A percentile compares a stretch with the other conserved stretches of the same genome.
Conservation (phyloP, 2,329 filamentous ascomycete species). For the Xylariaceae sp. region DNA sequence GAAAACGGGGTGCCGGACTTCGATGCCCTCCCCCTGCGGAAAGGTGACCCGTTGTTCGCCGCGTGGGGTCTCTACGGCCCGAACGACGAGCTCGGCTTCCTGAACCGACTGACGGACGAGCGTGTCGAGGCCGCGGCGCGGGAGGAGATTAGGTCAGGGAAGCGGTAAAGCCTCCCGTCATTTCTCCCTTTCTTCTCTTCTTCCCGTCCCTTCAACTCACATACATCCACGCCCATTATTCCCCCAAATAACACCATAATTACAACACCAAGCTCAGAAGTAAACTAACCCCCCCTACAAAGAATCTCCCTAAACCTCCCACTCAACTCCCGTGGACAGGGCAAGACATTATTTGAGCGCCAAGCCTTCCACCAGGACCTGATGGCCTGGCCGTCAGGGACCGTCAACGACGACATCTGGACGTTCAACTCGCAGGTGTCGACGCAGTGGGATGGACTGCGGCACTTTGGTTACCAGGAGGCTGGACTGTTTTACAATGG, state of each 20-base stretch:
- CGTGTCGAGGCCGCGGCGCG: constrained; percentile 46
- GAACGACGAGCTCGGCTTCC: constrained; percentile 52
- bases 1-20: constrained; percentile 42
- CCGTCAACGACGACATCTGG: constrained; percentile 57
- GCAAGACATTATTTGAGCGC: constrained; percentile 49
- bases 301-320: constrained; percentile 57
- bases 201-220: too few relatives aligned
- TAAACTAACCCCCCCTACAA: background rate
- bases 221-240: too few relatives aligned
- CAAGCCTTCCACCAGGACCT: constrained; percentile 50
- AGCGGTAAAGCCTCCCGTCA: constrained; percentile 31
- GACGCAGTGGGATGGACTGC: constrained; percentile 53
- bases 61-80: constrained; percentile 50
- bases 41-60: constrained; percentile 39
- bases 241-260: too few relatives aligned
- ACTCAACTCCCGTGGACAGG: constrained; percentile 46
- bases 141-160: constrained; percentile 50
- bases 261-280: too few relatives aligned
- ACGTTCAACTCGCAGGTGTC: constrained; percentile 53
- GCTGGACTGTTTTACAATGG: constrained; percentile 22
- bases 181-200: background rate
- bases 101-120: constrained; percentile 55
- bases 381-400: constrained; percentile 44
- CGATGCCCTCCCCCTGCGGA: constrained; percentile 42
- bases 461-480: constrained; percentile 46